A percentile compares a stretch with the other conserved stretches of the same genome.
These are phyloP conservation scores for Hermanozyma aechmeae DNA, from an alignment of 805 yeast species.

Conservation along the genomic window DNA sequence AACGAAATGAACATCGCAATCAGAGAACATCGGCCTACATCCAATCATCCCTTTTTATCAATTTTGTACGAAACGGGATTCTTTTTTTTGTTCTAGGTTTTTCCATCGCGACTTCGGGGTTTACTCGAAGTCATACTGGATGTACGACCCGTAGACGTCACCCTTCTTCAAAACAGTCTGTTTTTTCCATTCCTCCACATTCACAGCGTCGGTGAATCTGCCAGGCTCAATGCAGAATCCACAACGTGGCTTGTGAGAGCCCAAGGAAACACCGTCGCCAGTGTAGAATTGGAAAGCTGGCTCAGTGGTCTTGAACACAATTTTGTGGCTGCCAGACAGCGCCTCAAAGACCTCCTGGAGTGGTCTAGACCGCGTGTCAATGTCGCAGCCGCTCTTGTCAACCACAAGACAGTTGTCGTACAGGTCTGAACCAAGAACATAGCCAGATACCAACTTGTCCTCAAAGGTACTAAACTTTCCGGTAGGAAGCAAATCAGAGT, in stretches of 20 bases:
- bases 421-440: conserved; percentile 1
- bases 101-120: not conserved
- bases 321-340: conserved; percentile 22
- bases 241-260: conserved; percentile 27
- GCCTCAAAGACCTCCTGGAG: conserved; percentile 34
- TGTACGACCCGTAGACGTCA: conserved; percentile 43
- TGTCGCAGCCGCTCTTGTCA: conserved; percentile 13
- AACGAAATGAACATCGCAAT: too few species aligned
- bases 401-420: conserved; percentile 43
- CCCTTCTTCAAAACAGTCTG: conserved; percentile 42
- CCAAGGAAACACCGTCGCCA: conserved; percentile 40
- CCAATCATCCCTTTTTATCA: too few species aligned
- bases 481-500: conserved; percentile 31
- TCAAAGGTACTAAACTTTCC: conserved; percentile 27
- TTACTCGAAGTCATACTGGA: conserved; percentile 15
- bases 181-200: conserved; percentile 34
- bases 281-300: conserved; percentile 62
- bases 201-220: conserved; percentile 48
- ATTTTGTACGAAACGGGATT: not conserved
- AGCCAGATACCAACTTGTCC: conserved; percentile 13
- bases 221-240: conserved; percentile 61
- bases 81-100: not conserved
- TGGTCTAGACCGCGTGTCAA: conserved; percentile 39
- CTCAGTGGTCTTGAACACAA: conserved; percentile 47
- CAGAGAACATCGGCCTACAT: too few species aligned